Conservation (phyloP, 2,329 filamentous ascomycete genomes). For the Corinectria fuckeliana region DNA sequence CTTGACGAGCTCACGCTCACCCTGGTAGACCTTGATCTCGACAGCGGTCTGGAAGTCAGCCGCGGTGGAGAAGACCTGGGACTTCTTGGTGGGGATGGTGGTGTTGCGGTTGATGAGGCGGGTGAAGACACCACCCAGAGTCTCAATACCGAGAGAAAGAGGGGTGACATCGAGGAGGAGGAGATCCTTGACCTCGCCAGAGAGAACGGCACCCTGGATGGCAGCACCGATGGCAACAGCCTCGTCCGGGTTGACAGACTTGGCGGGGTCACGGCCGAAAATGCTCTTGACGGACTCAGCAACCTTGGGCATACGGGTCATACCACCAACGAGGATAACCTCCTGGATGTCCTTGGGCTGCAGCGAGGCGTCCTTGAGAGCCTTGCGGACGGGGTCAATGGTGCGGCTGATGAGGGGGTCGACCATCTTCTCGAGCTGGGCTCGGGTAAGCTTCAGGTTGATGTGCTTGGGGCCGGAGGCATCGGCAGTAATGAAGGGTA, state of each 20-base stretch:
- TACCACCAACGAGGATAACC: slow-evolving; percentile 96
- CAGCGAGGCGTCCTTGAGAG: slow-evolving; percentile 92
- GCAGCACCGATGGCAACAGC: slow-evolving; percentile 97
- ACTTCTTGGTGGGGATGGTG: slow-evolving; percentile 99
- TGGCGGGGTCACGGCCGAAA: slow-evolving; percentile 94
- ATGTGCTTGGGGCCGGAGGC: slow-evolving; percentile 97
- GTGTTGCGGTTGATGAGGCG: slow-evolving; percentile 99
- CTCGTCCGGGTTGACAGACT: slow-evolving; percentile 98
- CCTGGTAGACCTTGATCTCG: slow-evolving; percentile 99
- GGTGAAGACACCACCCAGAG: slow-evolving; percentile 96
- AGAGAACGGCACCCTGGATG: slow-evolving; percentile 95
- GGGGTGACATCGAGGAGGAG: slow-evolving; percentile 95
- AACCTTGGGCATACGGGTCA: slow-evolving; percentile 99
- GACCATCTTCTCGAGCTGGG: slow-evolving; percentile 92
- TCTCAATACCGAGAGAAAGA: slow-evolving; percentile 97
- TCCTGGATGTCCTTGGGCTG: slow-evolving; percentile 95
- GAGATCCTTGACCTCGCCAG: slow-evolving; percentile 95
- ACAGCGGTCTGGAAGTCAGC: slow-evolving; percentile 98
- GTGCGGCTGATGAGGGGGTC: slow-evolving; percentile 87
- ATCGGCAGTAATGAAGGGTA: slow-evolving; percentile 98
- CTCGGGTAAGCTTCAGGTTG: slow-evolving; percentile 90
- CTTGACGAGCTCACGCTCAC: slow-evolving; percentile 97
- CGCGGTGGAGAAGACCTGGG: slow-evolving; percentile 95
- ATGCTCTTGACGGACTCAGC: slow-evolving; percentile 94
- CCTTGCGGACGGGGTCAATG: slow-evolving; percentile 93